Conservation (phyloP, 2,329 filamentous ascomycete genomes). For the Fusarium duplospermum region DNA sequence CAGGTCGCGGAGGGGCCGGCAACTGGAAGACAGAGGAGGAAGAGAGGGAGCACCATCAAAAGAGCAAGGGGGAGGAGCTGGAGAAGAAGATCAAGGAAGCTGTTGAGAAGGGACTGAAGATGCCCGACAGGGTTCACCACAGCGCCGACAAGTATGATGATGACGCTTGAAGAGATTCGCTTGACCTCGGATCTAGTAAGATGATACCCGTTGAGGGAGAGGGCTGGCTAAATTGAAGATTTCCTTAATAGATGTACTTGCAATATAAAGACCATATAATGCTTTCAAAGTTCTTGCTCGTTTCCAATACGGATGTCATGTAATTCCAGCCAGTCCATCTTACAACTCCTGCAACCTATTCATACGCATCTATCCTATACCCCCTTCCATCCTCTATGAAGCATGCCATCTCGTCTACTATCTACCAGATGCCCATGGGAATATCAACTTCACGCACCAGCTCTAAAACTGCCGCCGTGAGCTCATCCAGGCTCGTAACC, state of each 20-base stretch:
- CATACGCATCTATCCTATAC: neutral
- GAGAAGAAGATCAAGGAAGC: conserved; percentile 57
- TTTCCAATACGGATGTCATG: neutral
- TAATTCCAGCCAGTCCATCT: neutral
- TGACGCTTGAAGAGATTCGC: neutral
- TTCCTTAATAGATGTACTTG: neutral
- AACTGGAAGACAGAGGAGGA: conserved; percentile 58
- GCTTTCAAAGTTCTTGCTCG: neutral
- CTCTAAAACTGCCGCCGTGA: conserved; percentile 28
- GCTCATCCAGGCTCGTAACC: conserved; percentile 24
- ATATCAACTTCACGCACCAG: conserved; percentile 34
- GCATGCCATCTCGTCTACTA: neutral
- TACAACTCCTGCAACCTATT: neutral
- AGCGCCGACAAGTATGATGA: conserved; percentile 23
- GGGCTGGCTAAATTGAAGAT: neutral
- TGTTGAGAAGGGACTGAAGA: conserved; percentile 60
- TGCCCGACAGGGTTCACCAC: conserved; percentile 60
- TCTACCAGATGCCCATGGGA: conserved; percentile 21
- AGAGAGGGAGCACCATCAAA: conserved; percentile 38
- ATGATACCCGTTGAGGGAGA: neutral
- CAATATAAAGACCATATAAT: neutral
- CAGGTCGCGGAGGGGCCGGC: conserved; percentile 68
- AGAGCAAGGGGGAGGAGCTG: conserved; percentile 50
- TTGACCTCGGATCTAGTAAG: neutral
- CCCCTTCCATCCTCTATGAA: neutral